Conservation (phyloP, 495 filamentous ascomycete genomes). For the Penicillium pulvis region DNA sequence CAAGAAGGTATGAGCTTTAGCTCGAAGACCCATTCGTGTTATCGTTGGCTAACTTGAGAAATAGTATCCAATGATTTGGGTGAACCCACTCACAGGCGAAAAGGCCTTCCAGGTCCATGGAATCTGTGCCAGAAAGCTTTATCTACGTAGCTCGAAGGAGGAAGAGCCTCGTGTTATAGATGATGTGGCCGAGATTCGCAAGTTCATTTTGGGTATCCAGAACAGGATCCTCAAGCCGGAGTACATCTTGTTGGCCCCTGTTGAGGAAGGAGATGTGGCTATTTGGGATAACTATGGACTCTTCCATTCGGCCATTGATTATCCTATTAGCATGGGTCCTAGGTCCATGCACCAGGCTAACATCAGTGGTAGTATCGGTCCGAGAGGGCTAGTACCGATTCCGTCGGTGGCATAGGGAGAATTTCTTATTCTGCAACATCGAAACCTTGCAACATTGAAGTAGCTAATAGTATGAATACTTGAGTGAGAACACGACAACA, state of each 20-base stretch:
- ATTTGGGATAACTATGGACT: constrained; percentile 38
- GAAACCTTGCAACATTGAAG: no score
- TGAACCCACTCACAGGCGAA: constrained; percentile 35
- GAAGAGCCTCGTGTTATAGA: not conserved
- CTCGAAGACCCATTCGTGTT: not conserved
- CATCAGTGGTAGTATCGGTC: constrained; percentile 24
- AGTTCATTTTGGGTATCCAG: not conserved
- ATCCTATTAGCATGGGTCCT: constrained; percentile 30
- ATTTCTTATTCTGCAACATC: no score
- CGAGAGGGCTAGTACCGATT: constrained; percentile 18
- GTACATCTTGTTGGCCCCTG: constrained; percentile 9
- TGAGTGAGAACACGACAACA: no score
- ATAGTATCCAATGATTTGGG: constrained; percentile 43
- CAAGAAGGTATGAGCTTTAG: constrained; percentile 19
- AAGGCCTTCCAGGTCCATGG: constrained; percentile 29
- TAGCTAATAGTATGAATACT: no score
- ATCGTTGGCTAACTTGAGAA: not conserved
- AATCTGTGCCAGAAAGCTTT: constrained; percentile 18
- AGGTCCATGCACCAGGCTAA: constrained; percentile 42
- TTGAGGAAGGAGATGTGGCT: constrained; percentile 36
- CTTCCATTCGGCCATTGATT: constrained; percentile 40
- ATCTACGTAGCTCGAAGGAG: not conserved
- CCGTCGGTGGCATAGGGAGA: not conserved
- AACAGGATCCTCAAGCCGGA: not conserved
- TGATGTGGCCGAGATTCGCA: not conserved